Evolutionary conservation across 2,329 filamentous ascomycete species (phyloP), one percentile per base, ranked within the genome.

Genomic region (Fusarium paranaense): DNA sequence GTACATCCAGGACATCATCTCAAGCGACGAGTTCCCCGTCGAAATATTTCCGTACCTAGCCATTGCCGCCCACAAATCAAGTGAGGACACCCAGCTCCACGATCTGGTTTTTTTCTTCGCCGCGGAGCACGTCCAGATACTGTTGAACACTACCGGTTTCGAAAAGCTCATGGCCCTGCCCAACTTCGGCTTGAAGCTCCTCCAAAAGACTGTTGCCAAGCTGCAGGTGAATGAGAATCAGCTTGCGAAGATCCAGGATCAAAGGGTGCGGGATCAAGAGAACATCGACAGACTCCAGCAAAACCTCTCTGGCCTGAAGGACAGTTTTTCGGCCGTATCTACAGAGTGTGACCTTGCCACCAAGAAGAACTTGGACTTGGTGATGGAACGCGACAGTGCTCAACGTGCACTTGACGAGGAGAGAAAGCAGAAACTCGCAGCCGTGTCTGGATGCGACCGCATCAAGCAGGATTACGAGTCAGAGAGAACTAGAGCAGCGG

Each of bases 1-100:
- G 7, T 67, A 73, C 18, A 62, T 77, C 59, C 14, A 54, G 3
- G 5, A 18, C 1, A 45, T 68, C 7, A 18, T 73, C 27, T 52
- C 59, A n/a, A 25, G 27, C 11, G 18, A 16, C n/a, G 54, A 54
- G 16, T 58, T 35, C 7, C 25, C 30, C 1, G 42, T 25, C 3
- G 16, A 52, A 14, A 52, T 56, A 11, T 71, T 62, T 9, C 25
- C 62, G 0, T 52, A 56, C 6, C 50, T 69, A n/a, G 62, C 59
- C n/a, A 18, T 47, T 5, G 32, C 25, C 5, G 56, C 62, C 16
- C 62, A 32, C 47, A 50, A 37, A 32, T 59, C 58, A 4, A 62
- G 47, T 18, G 35, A 33, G 3, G 61, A 68, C n/a, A 6, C 16
- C 1, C 35, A 54, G 1, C 38, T 68, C 6, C 60, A 68, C 13